These are phyloP conservation scores for Zasmidium citrigriseum DNA, from an alignment of 2,329 filamentous ascomycete genomes.

Conservation along the genomic window DNA sequence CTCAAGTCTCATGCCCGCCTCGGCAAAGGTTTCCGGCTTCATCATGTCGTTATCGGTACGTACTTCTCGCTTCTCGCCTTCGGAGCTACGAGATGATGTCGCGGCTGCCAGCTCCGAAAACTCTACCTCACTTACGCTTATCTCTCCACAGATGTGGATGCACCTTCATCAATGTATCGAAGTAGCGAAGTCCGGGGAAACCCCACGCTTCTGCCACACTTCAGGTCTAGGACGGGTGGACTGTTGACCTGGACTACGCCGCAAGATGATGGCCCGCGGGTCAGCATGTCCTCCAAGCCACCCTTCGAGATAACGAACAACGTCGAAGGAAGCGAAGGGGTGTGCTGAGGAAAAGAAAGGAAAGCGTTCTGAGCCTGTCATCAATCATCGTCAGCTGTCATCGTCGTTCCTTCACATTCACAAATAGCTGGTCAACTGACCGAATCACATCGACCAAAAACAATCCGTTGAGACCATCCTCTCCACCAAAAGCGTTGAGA, in stretches of 20 bases:
- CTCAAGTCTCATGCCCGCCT: conserved; percentile 4
- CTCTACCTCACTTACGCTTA: conserved; percentile 6
- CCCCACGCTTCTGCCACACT: not conserved
- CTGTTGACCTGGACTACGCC: not conserved
- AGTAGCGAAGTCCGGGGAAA: not conserved
- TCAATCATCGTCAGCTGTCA: too few relatives aligned
- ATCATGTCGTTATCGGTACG: not conserved
- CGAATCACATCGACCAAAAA: too few relatives aligned
- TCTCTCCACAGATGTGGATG: conserved; percentile 8
- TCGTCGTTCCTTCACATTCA: too few relatives aligned
- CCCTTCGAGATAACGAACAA: too few relatives aligned
- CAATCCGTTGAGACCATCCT: not conserved
- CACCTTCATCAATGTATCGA: not conserved
- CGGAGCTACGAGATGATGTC: not conserved
- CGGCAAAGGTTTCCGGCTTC: not conserved
- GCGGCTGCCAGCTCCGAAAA: conserved; percentile 6
- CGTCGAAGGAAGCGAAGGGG: too few relatives aligned
- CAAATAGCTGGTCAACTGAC: too few relatives aligned
- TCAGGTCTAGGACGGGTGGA: not conserved
- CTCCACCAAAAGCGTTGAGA: not conserved
- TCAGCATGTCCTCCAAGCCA: too few relatives aligned
- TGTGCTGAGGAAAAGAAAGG: too few relatives aligned
- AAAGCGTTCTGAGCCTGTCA: not conserved
- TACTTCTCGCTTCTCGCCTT: conserved; percentile 2
- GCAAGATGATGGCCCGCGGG: too few relatives aligned